phyloP scores from a whole-genome alignment of 2,329 filamentous ascomycete genomes.

The Neofusicoccum sp. region DNA sequence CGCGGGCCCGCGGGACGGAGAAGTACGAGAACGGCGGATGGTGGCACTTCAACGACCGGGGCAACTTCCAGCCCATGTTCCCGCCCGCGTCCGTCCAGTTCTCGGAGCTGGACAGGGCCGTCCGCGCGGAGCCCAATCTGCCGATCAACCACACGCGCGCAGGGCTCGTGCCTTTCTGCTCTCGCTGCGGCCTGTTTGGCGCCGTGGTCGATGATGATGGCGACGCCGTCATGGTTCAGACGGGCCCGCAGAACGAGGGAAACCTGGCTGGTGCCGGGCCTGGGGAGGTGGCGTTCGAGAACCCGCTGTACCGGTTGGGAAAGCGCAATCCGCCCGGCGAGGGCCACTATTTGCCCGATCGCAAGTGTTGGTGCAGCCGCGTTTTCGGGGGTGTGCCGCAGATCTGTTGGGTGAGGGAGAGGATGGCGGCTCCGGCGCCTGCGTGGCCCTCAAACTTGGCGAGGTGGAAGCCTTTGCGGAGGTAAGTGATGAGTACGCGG shows the following conservation, averaged over 20 bases:
- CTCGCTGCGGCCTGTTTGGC: neutral
- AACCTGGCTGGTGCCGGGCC: neutral
- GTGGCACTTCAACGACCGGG: neutral
- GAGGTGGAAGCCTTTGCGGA: neutral
- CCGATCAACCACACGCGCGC: neutral
- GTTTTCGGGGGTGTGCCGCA: neutral
- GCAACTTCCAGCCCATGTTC: slow-evolving; percentile 2
- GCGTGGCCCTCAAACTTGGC: neutral
- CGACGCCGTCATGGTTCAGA: neutral
- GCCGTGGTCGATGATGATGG: neutral
- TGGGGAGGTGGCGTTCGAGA: neutral
- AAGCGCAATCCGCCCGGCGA: neutral
- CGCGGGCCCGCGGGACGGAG: neutral
- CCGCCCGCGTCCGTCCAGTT: neutral
- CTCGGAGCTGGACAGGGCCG: neutral
- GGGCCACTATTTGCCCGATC: neutral
- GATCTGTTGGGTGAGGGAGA: neutral
- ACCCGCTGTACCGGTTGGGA: neutral
- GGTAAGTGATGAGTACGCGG: neutral
- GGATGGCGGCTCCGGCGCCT: neutral
- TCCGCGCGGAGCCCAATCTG: neutral
- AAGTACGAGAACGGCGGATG: neutral
- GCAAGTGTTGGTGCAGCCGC: neutral
- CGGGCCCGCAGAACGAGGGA: neutral
- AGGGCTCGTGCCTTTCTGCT: neutral